These are phyloP conservation scores for Vanilla planifolia DNA, from an alignment of 106 monocot genomes.

Conservation along the genomic window DNA sequence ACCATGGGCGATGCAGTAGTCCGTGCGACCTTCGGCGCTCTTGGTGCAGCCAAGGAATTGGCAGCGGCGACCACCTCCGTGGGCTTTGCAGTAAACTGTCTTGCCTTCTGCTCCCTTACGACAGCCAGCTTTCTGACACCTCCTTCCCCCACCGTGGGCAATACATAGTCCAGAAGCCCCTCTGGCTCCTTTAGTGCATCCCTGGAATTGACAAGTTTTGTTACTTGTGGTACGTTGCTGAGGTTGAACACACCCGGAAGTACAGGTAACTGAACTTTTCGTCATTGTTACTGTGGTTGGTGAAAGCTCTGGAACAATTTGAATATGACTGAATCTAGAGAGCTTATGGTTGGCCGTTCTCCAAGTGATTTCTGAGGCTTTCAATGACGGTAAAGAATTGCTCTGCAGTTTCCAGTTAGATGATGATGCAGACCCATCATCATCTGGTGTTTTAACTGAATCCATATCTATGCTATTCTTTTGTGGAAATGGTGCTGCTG, in stretches of 20 bases:
- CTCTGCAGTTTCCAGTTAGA: slow-evolving; percentile 25
- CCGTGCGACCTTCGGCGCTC: slow-evolving; percentile 52
- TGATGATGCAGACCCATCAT: slow-evolving; percentile 31
- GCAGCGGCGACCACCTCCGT: slow-evolving; percentile 49
- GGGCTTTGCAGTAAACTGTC: slow-evolving; percentile 46
- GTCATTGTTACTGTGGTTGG: slow-evolving; percentile 5
- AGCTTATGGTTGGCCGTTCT: background rate
- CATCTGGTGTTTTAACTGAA: slow-evolving; percentile 24
- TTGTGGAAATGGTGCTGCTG: slow-evolving; percentile 9
- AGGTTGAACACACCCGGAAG: slow-evolving; percentile 26
- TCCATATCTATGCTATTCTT: slow-evolving; percentile 8
- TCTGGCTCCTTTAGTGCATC: slow-evolving; percentile 49
- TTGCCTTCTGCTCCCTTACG: slow-evolving; percentile 49
- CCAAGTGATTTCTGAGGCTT: background rate
- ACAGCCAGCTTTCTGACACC: slow-evolving; percentile 41
- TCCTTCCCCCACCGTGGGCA: slow-evolving; percentile 47
- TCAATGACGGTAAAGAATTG: background rate
- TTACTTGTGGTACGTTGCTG: slow-evolving; percentile 21
- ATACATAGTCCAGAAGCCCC: slow-evolving; percentile 56
- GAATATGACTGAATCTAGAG: slow-evolving; percentile 5
- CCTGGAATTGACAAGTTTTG: slow-evolving; percentile 38
- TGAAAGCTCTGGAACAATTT: slow-evolving; percentile 11
- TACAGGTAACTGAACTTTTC: slow-evolving; percentile 28
- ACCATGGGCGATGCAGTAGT: slow-evolving; percentile 50
- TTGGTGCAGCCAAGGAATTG: slow-evolving; percentile 46